Evolutionary conservation across 495 filamentous ascomycete species (phyloP).

Genomic region (Aspergillus heteromorphus): DNA sequence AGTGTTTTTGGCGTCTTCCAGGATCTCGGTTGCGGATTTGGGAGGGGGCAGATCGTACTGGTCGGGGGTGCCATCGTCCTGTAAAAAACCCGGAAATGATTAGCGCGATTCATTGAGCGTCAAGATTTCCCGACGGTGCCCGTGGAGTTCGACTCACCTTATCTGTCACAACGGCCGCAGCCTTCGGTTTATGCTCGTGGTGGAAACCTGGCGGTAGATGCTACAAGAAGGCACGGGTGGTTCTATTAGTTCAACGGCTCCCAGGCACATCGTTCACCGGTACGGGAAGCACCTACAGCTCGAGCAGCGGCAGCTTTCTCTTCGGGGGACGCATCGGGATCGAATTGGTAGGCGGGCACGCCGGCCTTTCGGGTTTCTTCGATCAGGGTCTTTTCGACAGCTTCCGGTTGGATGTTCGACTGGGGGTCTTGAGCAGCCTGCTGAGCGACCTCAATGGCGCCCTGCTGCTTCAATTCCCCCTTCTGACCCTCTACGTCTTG

Average conservation of each 20-base stretch:
- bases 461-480: slow-evolving; percentile 73
- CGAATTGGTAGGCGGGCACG: slow-evolving; percentile 72
- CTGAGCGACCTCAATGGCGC: slow-evolving; percentile 56
- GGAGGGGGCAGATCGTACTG: slow-evolving; percentile 76
- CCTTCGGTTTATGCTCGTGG: slow-evolving; percentile 58
- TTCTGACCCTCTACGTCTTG: slow-evolving; percentile 26
- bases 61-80: slow-evolving; percentile 61
- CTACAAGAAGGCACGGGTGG: slow-evolving; percentile 28
- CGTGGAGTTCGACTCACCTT: slow-evolving; percentile 39
- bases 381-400: slow-evolving; percentile 64
- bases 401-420: slow-evolving; percentile 60
- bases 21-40: slow-evolving; percentile 59
- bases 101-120: background rate
- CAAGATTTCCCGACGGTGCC: background rate
- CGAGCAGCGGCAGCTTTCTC: slow-evolving; percentile 75
- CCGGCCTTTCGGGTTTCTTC: slow-evolving; percentile 73
- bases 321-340: slow-evolving; percentile 78
- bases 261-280: background rate
- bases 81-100: slow-evolving; percentile 15
- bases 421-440: slow-evolving; percentile 60
- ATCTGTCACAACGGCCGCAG: slow-evolving; percentile 67
- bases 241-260: slow-evolving; percentile 14
- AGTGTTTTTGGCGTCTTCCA: slow-evolving; percentile 33
- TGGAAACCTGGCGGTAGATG: slow-evolving; percentile 58
- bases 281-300: slow-evolving; percentile 56